Conservation (phyloP, 2,329 filamentous ascomycete species). For the Aspergillus sp. region DNA sequence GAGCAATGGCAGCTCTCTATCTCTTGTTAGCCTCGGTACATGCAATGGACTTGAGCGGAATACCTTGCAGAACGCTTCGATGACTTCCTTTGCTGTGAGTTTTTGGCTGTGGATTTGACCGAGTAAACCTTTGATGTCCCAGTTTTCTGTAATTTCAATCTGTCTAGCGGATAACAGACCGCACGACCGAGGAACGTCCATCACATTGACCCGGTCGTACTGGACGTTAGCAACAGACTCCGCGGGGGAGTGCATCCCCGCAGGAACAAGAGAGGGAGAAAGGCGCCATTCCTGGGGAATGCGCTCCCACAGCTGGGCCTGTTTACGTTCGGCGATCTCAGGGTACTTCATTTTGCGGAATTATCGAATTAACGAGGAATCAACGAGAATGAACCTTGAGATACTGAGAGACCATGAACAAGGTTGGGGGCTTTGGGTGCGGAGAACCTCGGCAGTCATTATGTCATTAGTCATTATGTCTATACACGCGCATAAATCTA, state of each 20-base stretch:
- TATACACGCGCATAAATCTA: background rate
- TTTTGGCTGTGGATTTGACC: constrained; percentile 32
- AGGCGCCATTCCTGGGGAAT: constrained; percentile 44
- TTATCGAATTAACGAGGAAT: background rate
- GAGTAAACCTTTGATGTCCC: constrained; percentile 45
- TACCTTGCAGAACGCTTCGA: constrained; percentile 56
- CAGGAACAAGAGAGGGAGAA: constrained; percentile 31
- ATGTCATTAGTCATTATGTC: constrained; percentile 2
- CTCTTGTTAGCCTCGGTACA: background rate
- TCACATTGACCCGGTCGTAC: constrained; percentile 41
- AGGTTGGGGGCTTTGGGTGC: background rate
- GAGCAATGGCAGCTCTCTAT: constrained; percentile 38
- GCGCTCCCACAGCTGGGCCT: constrained; percentile 35
- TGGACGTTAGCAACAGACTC: constrained; percentile 35
- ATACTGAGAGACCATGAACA: background rate
- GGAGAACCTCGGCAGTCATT: constrained; percentile 12
- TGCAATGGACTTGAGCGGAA: too few species aligned
- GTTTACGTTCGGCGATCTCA: constrained; percentile 40
- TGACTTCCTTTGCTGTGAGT: constrained; percentile 47
- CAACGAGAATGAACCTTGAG: background rate
- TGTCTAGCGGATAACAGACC: constrained; percentile 54
- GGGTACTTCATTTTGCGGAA: constrained; percentile 22
- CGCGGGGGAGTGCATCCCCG: constrained; percentile 34
- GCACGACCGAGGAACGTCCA: constrained; percentile 53
- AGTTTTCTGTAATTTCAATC: constrained; percentile 56